Conservation (phyloP, 495 filamentous ascomycete genomes). For the Thermothielavioides terrestris region DNA sequence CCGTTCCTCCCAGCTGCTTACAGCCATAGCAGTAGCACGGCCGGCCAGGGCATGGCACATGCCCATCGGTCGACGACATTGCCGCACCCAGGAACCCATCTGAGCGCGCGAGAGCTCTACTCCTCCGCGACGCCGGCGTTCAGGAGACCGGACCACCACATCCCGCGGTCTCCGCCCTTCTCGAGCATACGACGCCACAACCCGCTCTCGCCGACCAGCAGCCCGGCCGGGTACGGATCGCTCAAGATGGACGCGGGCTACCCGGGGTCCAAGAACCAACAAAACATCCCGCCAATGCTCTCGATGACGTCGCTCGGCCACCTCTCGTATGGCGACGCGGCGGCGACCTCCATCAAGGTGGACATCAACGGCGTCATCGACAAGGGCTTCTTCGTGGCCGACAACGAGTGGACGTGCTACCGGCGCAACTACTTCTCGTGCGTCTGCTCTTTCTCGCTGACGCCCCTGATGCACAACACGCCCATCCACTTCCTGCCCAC, state of each 20-base stretch:
- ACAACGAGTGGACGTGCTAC: conserved; percentile 93
- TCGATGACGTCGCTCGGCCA: conserved; percentile 49
- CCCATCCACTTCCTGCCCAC: conserved; percentile 33
- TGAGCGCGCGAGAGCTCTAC: conserved; percentile 45
- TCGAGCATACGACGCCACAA: conserved; percentile 38
- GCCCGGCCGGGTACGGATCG: conserved; percentile 32
- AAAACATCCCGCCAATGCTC: conserved; percentile 51
- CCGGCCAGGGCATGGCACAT: conserved; percentile 48
- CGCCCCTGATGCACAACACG: conserved; percentile 35
- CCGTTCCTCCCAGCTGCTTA: conserved; percentile 29
- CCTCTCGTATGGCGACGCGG: conserved; percentile 52
- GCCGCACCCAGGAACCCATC: conserved; percentile 39
- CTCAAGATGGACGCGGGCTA: conserved; percentile 41
- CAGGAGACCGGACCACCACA: conserved; percentile 40
- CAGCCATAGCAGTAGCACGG: conserved; percentile 36
- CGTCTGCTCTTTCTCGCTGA: conserved; percentile 68
- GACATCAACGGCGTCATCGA: conserved; percentile 82
- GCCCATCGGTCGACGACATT: conserved; percentile 42
- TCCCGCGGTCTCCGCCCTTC: conserved; percentile 41
- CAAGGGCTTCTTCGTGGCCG: conserved; percentile 82
- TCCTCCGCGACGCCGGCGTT: conserved; percentile 39
- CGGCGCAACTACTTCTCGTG: conserved; percentile 91
- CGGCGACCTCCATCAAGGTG: conserved; percentile 48
- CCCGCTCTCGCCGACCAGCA: conserved; percentile 44
- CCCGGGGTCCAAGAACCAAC: conserved; percentile 29